phyloP scores from a whole-genome alignment of 1,284 basidiomycete genomes.

The Flammula alnicola region DNA sequence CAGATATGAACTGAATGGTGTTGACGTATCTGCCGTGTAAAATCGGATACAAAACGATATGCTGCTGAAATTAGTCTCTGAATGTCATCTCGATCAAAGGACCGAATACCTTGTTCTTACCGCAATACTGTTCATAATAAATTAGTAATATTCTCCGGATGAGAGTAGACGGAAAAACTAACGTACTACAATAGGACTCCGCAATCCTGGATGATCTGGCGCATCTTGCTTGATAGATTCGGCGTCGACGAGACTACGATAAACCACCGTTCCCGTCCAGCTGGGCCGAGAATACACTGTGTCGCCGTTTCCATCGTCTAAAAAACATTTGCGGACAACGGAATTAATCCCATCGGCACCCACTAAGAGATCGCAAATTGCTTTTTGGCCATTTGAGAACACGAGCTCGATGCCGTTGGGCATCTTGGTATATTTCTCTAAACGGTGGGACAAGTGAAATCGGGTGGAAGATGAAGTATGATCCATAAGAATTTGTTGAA shows the following conservation, averaged over 20 bases:
- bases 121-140: slow-evolving; percentile 19
- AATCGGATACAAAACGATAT: slow-evolving; percentile 25
- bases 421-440: slow-evolving; percentile 38
- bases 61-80: slow-evolving; percentile 10
- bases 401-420: slow-evolving; percentile 32
- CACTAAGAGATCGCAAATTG: slow-evolving; percentile 49
- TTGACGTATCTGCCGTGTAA: slow-evolving; percentile 21
- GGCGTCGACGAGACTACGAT: slow-evolving; percentile 5
- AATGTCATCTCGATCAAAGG: neutral
- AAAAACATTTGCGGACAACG: slow-evolving; percentile 46
- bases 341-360: slow-evolving; percentile 60
- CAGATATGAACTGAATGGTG: slow-evolving; percentile 15
- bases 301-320: slow-evolving; percentile 12
- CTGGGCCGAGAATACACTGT: neutral
- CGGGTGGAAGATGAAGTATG: slow-evolving; percentile 36
- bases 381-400: slow-evolving; percentile 44
- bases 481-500: slow-evolving; percentile 43
- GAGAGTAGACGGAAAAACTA: neutral
- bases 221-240: neutral
- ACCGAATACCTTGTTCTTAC: slow-evolving; percentile 23
- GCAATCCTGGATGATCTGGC: slow-evolving; percentile 5
- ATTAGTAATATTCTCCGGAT: neutral
- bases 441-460: slow-evolving; percentile 40
- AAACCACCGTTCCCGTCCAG: slow-evolving; percentile 7
- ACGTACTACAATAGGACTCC: slow-evolving; percentile 6